Evolutionary conservation across 1,284 basidiomycete species (phyloP).

Genomic region (Ceratobasidium sp.): DNA sequence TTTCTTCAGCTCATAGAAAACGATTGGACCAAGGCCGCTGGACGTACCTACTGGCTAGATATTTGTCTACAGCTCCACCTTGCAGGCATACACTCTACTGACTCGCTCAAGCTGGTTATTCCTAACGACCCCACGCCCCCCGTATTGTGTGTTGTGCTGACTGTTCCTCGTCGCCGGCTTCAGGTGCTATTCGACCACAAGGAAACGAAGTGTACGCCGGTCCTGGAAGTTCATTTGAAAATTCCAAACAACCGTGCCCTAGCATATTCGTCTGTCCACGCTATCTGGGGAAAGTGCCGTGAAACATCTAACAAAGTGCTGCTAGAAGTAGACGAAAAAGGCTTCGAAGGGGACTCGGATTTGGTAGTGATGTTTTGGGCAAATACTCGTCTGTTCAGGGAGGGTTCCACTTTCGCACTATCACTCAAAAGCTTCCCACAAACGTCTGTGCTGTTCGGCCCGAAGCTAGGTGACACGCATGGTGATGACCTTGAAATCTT

Average conservation of each 20-base stretch:
- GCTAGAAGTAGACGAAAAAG: constrained; percentile 19
- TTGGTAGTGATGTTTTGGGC: constrained; percentile 29
- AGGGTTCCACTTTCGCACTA: background rate
- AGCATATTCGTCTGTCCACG: constrained; percentile 21
- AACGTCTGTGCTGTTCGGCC: background rate
- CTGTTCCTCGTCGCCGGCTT: constrained; percentile 19
- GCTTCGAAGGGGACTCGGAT: constrained; percentile 6
- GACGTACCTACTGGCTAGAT: constrained; percentile 9
- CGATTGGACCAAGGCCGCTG: background rate
- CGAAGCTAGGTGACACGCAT: background rate
- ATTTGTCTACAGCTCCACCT: constrained; percentile 19
- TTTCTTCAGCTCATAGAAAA: background rate
- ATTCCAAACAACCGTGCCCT: background rate
- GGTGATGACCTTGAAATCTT: too few relatives aligned
- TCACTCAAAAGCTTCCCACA: background rate
- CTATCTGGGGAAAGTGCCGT: constrained; percentile 23
- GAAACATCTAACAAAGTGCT: background rate
- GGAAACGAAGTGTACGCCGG: constrained; percentile 2
- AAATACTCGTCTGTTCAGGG: constrained; percentile 1
- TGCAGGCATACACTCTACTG: constrained; percentile 7
- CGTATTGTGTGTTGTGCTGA: constrained; percentile 11
- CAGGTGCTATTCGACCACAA: background rate
- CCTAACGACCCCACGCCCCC: background rate
- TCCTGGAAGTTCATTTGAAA: background rate
- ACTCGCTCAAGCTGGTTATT: background rate